Percentiles rank a stretch among this genome's conserved stretches.
Evolutionary conservation across 345 rosid genomes (phyloP).

Genomic region (Citrus reticulata): DNA sequence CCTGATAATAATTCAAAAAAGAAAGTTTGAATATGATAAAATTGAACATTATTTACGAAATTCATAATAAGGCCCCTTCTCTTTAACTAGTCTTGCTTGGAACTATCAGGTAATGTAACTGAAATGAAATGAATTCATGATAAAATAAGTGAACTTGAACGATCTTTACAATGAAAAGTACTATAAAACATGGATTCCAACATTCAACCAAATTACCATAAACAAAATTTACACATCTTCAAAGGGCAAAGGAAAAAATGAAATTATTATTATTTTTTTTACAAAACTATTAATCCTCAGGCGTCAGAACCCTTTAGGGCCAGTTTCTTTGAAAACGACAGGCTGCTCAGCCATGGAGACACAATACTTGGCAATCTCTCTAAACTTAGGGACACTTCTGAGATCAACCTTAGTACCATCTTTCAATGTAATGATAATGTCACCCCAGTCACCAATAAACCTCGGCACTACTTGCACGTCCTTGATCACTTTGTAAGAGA

Average conservation of each 20-base stretch:
- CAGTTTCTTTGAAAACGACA: conserved; percentile 45
- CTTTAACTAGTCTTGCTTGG: background rate
- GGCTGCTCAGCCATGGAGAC: conserved; percentile 70
- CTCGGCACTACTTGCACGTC: conserved; percentile 95
- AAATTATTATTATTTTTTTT: background rate
- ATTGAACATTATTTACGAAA: too few relatives aligned
- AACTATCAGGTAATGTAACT: background rate
- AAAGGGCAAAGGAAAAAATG: background rate
- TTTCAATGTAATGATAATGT: conserved; percentile 64
- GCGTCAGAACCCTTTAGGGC: conserved; percentile 52
- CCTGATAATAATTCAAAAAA: background rate
- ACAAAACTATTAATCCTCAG: conserved; percentile 7
- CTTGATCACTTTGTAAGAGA: conserved; percentile 82
- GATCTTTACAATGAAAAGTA: background rate
- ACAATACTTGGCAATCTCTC: conserved; percentile 83
- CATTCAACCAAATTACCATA: background rate
- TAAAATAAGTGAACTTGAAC: background rate
- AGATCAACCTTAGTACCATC: conserved; percentile 86
- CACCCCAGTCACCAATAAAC: conserved; percentile 95
- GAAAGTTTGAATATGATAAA: too few relatives aligned
- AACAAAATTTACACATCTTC: conserved; percentile 3
- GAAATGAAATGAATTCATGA: background rate
- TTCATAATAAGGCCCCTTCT: too few relatives aligned
- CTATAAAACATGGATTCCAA: background rate
- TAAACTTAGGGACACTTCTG: conserved; percentile 84